phyloP scores from a whole-genome alignment of 2,329 filamentous ascomycete genomes.

The Fusarium ambrosium region DNA sequence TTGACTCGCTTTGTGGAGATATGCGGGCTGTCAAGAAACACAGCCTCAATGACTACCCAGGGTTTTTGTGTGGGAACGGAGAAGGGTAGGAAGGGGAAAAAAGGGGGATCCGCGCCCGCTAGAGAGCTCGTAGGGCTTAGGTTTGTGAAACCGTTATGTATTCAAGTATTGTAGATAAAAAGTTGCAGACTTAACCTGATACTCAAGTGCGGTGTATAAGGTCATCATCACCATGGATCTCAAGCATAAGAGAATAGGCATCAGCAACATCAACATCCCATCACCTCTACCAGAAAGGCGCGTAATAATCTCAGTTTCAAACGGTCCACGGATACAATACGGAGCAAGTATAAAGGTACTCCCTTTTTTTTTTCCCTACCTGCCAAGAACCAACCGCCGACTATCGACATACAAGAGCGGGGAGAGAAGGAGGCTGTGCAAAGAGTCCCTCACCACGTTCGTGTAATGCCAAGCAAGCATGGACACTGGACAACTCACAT shows the following conservation, averaged over 20 bases:
- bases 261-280: background rate
- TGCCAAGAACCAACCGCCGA: conserved; percentile 13
- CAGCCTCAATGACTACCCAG: background rate
- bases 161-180: background rate
- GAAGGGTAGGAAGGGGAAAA: background rate
- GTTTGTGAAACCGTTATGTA: background rate
- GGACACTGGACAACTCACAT: conserved; percentile 33
- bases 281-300: background rate
- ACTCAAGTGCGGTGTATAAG: background rate
- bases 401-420: conserved; percentile 15
- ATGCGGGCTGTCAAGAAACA: background rate
- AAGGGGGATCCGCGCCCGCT: background rate
- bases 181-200: background rate
- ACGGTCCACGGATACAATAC: background rate
- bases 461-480: conserved; percentile 39
- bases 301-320: background rate
- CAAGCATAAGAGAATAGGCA: background rate
- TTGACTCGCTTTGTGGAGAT: background rate
- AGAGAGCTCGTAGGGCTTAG: background rate
- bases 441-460: conserved; percentile 18
- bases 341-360: background rate
- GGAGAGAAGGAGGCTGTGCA: conserved; percentile 30
- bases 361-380: background rate
- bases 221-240: background rate
- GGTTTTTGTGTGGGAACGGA: background rate